phyloP scores from a whole-genome alignment of 768 basidiomycete genomes.

The Tubosaeta brunneosetosa region DNA sequence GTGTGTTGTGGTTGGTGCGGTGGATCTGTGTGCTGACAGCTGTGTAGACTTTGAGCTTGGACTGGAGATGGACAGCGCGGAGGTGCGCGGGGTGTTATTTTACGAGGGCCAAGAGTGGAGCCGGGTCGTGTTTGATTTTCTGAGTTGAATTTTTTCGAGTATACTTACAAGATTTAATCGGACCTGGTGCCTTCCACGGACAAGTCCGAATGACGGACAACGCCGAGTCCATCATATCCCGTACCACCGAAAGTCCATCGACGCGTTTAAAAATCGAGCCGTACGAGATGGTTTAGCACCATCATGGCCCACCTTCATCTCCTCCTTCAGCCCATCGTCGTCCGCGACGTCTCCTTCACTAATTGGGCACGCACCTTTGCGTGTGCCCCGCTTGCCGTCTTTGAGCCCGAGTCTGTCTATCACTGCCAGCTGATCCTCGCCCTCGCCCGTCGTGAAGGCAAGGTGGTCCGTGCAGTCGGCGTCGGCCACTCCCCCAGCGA shows the following conservation, averaged over 20 bases:
- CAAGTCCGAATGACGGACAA: slow-evolving; percentile 4
- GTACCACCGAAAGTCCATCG: slow-evolving; percentile 22
- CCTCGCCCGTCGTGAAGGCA: slow-evolving; percentile 69
- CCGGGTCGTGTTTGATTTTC: slow-evolving; percentile 59
- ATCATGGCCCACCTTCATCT: slow-evolving; percentile 31
- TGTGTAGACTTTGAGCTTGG: slow-evolving; percentile 75
- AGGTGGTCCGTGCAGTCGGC: slow-evolving; percentile 75
- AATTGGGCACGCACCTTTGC: slow-evolving; percentile 88
- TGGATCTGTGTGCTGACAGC: background rate
- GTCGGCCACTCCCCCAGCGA: slow-evolving; percentile 94
- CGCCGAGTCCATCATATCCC: slow-evolving; percentile 14
- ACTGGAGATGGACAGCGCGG: slow-evolving; percentile 78
- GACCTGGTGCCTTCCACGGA: slow-evolving; percentile 1
- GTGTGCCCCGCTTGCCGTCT: slow-evolving; percentile 65
- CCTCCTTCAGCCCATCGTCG: slow-evolving; percentile 40
- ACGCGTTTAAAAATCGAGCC: background rate
- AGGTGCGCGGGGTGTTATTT: slow-evolving; percentile 76
- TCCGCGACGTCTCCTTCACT: slow-evolving; percentile 48
- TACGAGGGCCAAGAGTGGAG: slow-evolving; percentile 80
- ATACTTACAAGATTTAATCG: background rate
- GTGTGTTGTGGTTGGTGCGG: slow-evolving; percentile 16
- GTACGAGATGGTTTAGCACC: background rate
- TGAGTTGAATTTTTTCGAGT: slow-evolving; percentile 24
- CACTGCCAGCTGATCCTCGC: slow-evolving; percentile 76
- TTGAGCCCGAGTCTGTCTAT: slow-evolving; percentile 64